Percentiles rank a stretch among this genome's conserved stretches.
phyloP scores from a whole-genome alignment of 208 protist species.

The Crithidia bombi region DNA sequence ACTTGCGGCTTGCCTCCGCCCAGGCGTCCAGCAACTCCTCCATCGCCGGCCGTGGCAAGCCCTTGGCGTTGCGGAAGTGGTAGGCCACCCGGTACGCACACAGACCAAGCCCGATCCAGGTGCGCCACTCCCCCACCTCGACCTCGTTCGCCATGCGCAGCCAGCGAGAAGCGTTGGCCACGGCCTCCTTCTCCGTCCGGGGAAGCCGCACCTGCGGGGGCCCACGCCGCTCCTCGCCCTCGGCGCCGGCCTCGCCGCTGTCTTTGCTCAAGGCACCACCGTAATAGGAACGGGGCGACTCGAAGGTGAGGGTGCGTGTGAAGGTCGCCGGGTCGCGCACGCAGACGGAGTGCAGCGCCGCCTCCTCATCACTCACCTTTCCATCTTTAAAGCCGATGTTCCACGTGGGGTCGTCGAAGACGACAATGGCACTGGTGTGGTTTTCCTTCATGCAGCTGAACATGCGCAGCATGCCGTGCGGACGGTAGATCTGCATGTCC shows the following conservation, averaged over 20 bases:
- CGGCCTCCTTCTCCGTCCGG: slow-evolving; percentile 69
- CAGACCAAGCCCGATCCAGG: slow-evolving; percentile 81
- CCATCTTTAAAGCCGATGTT: slow-evolving; percentile 78
- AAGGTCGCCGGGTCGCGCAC: slow-evolving; percentile 73
- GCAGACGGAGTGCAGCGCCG: slow-evolving; percentile 80
- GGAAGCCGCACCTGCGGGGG: slow-evolving; percentile 59
- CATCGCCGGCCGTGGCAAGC: slow-evolving; percentile 67
- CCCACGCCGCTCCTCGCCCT: neutral
- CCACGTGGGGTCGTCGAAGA: slow-evolving; percentile 76
- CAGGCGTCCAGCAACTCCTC: slow-evolving; percentile 86
- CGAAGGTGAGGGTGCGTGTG: slow-evolving; percentile 67
- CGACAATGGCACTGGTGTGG: slow-evolving; percentile 82
- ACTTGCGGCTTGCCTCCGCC: slow-evolving; percentile 75
- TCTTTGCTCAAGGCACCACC: slow-evolving; percentile 10
- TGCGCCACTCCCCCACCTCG: slow-evolving; percentile 83
- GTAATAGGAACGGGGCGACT: slow-evolving; percentile 41
- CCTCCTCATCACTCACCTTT: slow-evolving; percentile 64
- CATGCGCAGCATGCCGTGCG: slow-evolving; percentile 89
- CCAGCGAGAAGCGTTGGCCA: slow-evolving; percentile 71
- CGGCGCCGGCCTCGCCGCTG: neutral
- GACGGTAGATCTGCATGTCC: slow-evolving; percentile 86
- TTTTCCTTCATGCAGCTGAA: slow-evolving; percentile 91
- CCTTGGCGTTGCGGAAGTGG: slow-evolving; percentile 73
- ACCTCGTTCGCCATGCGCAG: slow-evolving; percentile 65
- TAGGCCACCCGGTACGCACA: slow-evolving; percentile 74